A percentile compares a stretch with the other conserved stretches of the same genome.
These are phyloP conservation scores for Exophiala sideris DNA, from an alignment of 2,329 filamentous ascomycete species.

Conservation along the genomic window DNA sequence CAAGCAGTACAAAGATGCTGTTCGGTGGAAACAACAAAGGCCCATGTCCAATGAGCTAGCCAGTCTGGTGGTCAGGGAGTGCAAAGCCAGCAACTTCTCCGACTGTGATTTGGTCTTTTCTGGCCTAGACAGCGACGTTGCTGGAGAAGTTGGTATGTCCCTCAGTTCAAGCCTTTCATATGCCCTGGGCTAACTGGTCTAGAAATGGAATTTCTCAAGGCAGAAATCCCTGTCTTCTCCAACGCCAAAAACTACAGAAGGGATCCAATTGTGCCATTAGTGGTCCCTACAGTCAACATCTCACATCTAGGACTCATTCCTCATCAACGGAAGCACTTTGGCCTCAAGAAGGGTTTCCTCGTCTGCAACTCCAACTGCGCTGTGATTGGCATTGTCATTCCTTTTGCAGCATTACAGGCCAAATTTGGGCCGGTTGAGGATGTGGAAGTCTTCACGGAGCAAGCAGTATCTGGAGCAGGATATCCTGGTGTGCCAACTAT, in stretches of 20 bases:
- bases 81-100: conserved; percentile 73
- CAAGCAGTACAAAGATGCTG: conserved; percentile 92
- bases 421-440: conserved; percentile 73
- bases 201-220: conserved; percentile 89
- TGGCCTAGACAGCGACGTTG: conserved; percentile 87
- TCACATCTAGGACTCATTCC: conserved; percentile 81
- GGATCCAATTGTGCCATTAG: conserved; percentile 83
- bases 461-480: conserved; percentile 89
- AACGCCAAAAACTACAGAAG: conserved; percentile 97
- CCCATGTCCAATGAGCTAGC: conserved; percentile 74
- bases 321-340: conserved; percentile 74
- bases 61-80: conserved; percentile 80
- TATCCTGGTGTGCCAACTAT: conserved; percentile 70
- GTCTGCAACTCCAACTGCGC: conserved; percentile 99
- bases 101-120: conserved; percentile 94
- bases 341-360: conserved; percentile 78
- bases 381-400: conserved; percentile 92
- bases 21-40: conserved; percentile 86
- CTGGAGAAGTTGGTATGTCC: conserved; percentile 78
- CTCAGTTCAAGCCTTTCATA: conserved; percentile 3
- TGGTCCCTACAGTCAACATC: conserved; percentile 93
- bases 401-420: conserved; percentile 83
- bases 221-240: conserved; percentile 88
- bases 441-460: conserved; percentile 88
- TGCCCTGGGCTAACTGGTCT: conserved; percentile 6